Percentiles rank a stretch among this genome's conserved stretches.
Conservation (phyloP, 805 yeast genomes). For the Yamadazyma nakazawae region DNA sequence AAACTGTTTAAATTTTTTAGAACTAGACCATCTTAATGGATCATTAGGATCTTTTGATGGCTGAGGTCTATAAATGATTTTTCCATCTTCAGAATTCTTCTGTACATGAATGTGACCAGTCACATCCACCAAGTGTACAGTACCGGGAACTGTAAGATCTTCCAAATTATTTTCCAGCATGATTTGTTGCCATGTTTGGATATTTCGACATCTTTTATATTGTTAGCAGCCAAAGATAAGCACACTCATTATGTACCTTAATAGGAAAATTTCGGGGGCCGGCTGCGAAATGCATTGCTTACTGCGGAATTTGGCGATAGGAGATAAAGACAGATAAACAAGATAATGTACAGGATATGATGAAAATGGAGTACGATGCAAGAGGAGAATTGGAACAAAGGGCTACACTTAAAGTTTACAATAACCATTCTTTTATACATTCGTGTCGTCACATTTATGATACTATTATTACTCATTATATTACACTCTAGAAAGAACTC, state of each 20-base stretch:
- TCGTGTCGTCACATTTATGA: background rate
- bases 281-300: background rate
- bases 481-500: conserved; percentile 42
- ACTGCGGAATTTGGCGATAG: background rate
- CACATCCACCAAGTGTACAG: conserved; percentile 32
- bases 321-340: too few species aligned
- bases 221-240: background rate
- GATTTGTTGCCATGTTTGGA: background rate
- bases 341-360: too few species aligned
- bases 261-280: background rate
- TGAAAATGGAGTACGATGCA: too few species aligned
- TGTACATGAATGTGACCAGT: conserved; percentile 20
- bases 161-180: conserved; percentile 10
- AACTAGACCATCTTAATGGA: conserved; percentile 33
- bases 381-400: too few species aligned
- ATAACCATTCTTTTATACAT: background rate
- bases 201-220: background rate
- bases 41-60: conserved; percentile 33
- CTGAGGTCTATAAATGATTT: conserved; percentile 34
- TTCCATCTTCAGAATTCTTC: conserved; percentile 15
- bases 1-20: conserved; percentile 29
- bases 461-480: background rate
- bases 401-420: background rate
- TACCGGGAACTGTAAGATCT: conserved; percentile 27
- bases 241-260: background rate